Evolutionary conservation across 1,284 basidiomycete genomes (phyloP).

Genomic region (Ganoderma meredithae): DNA sequence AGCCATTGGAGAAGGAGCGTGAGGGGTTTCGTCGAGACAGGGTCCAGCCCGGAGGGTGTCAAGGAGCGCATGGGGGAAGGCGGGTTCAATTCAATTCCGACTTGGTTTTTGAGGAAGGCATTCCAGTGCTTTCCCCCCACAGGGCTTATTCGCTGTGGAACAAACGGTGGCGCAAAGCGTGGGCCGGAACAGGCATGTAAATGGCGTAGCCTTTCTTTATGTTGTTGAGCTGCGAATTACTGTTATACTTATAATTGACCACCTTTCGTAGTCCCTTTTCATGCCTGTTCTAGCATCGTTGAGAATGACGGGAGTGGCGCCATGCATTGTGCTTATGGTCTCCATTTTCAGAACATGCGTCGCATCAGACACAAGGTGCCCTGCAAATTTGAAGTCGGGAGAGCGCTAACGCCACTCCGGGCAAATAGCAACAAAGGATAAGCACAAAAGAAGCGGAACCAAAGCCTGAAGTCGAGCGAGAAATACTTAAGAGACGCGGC

Average conservation of each 20-base stretch:
- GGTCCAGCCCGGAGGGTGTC: neutral
- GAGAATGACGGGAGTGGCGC: neutral
- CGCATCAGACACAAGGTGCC: neutral
- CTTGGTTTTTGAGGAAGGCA: neutral
- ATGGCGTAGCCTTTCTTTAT: neutral
- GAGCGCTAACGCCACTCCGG: neutral
- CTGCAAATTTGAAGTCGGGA: neutral
- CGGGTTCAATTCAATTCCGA: neutral
- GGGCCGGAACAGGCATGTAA: neutral
- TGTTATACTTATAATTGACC: neutral
- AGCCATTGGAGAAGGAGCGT: neutral
- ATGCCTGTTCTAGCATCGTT: neutral
- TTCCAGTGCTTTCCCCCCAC: neutral
- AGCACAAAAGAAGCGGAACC: neutral
- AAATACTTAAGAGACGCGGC: neutral
- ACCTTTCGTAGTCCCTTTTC: neutral
- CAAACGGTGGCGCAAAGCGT: neutral
- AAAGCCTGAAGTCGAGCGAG: neutral
- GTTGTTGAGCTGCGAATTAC: neutral
- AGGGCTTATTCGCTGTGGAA: neutral
- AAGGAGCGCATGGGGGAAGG: neutral
- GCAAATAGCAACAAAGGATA: neutral
- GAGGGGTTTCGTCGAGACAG: neutral
- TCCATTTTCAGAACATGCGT: neutral
- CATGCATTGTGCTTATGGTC: neutral